phyloP scores from a whole-genome alignment of 768 basidiomycete species.

The Postia placenta region DNA sequence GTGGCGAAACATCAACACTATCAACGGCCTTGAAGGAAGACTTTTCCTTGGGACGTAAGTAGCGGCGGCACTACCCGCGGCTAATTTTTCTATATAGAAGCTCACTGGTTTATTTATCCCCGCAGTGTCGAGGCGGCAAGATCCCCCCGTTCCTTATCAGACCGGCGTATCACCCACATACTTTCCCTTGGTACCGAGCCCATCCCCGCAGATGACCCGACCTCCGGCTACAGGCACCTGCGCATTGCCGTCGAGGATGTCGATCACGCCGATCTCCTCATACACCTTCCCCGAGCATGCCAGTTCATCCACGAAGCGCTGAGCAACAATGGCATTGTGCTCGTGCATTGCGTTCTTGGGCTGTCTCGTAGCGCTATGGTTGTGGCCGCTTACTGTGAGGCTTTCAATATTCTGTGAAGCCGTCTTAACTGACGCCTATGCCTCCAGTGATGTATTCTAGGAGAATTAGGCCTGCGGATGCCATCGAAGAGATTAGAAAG shows the following conservation, averaged over 20 bases:
- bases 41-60: slow-evolving; percentile 18
- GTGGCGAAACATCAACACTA: slow-evolving; percentile 18
- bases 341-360: slow-evolving; percentile 74
- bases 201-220: slow-evolving; percentile 64
- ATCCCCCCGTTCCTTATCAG: slow-evolving; percentile 64
- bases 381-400: slow-evolving; percentile 71
- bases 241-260: slow-evolving; percentile 56
- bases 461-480: slow-evolving; percentile 49
- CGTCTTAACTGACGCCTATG: slow-evolving; percentile 3
- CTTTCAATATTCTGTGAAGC: background rate
- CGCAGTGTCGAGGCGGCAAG: slow-evolving; percentile 62
- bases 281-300: slow-evolving; percentile 55
- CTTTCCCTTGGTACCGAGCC: slow-evolving; percentile 70
- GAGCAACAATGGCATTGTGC: slow-evolving; percentile 39
- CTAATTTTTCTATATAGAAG: slow-evolving; percentile 6
- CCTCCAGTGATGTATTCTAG: slow-evolving; percentile 60
- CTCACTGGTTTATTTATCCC: background rate
- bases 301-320: slow-evolving; percentile 59
- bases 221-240: slow-evolving; percentile 64
- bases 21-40: slow-evolving; percentile 15
- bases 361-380: slow-evolving; percentile 67
- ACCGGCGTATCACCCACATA: slow-evolving; percentile 74
- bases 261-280: slow-evolving; percentile 51
- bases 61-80: slow-evolving; percentile 10
- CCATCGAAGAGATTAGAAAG: slow-evolving; percentile 53